Conservation (phyloP, 768 basidiomycete genomes). For the Russula sp. region DNA sequence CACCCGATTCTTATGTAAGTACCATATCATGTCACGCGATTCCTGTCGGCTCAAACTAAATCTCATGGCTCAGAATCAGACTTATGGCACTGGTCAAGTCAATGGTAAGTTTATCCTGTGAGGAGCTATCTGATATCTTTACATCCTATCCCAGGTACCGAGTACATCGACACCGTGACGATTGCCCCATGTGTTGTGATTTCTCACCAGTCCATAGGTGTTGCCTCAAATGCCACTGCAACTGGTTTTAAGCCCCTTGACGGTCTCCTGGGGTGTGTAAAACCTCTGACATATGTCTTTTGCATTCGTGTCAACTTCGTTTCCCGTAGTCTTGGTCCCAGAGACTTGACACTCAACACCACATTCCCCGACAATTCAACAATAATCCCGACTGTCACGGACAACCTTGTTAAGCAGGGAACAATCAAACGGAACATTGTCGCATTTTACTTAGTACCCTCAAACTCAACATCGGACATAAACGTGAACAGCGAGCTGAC, state of each 20-base stretch:
- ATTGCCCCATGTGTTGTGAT: slow-evolving; percentile 51
- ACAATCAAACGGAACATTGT: slow-evolving; percentile 33
- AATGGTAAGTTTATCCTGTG: slow-evolving; percentile 41
- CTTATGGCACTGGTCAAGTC: slow-evolving; percentile 63
- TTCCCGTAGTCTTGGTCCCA: too few relatives aligned
- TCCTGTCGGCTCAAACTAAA: neutral
- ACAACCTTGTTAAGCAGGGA: slow-evolving; percentile 38
- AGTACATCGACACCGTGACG: slow-evolving; percentile 51
- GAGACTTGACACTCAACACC: slow-evolving; percentile 25
- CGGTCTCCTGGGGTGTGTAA: slow-evolving; percentile 59
- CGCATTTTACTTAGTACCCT: slow-evolving; percentile 38
- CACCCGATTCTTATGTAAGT: slow-evolving; percentile 47
- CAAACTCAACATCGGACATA: slow-evolving; percentile 27
- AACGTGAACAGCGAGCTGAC: slow-evolving; percentile 39
- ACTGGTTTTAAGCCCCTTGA: slow-evolving; percentile 44
- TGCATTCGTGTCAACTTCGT: too few relatives aligned
- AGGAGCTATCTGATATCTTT: neutral
- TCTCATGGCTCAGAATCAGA: slow-evolving; percentile 29
- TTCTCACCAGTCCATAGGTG: slow-evolving; percentile 59
- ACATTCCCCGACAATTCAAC: slow-evolving; percentile 30
- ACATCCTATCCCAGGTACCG: slow-evolving; percentile 28
- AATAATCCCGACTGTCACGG: slow-evolving; percentile 53
- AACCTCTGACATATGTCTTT: neutral
- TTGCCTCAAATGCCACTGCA: slow-evolving; percentile 46
- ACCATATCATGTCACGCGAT: neutral